A percentile compares a stretch with the other conserved stretches of the same genome.
Evolutionary conservation across 306 rosid species (phyloP).

Genomic region (Vigna mungo): DNA sequence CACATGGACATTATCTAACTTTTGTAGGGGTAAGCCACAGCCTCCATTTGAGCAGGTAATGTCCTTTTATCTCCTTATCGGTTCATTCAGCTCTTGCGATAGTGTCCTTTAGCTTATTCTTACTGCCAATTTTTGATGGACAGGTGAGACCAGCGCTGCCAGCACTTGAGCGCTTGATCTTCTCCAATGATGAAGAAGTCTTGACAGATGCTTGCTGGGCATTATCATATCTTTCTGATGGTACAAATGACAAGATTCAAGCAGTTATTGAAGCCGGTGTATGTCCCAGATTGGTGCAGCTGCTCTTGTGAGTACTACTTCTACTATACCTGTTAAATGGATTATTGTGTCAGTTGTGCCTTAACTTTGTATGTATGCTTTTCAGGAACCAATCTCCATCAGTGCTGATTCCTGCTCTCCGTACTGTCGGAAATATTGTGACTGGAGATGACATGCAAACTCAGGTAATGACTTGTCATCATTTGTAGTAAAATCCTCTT

Average conservation of each 20-base stretch:
- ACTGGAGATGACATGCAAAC: conserved; percentile 89
- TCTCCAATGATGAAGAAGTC: conserved; percentile 80
- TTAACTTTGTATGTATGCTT: conserved; percentile 16
- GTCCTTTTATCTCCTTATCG: conserved; percentile 7
- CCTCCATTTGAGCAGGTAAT: conserved; percentile 80
- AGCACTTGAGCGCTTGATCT: conserved; percentile 72
- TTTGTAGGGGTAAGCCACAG: conserved; percentile 91
- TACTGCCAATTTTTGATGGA: conserved; percentile 17
- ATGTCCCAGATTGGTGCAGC: conserved; percentile 69
- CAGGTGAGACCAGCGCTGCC: conserved; percentile 89
- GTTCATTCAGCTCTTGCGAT: conserved; percentile 11
- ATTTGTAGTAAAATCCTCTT: background rate
- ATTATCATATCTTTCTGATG: conserved; percentile 78
- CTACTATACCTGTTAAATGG: background rate
- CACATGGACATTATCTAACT: conserved; percentile 85
- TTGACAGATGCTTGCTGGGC: conserved; percentile 93
- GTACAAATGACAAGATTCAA: conserved; percentile 78
- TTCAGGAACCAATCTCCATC: conserved; percentile 79
- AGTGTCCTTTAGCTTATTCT: conserved; percentile 5
- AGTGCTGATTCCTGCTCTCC: conserved; percentile 80
- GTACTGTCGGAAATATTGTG: conserved; percentile 85
- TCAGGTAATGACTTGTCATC: conserved; percentile 61
- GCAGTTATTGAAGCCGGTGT: conserved; percentile 84
- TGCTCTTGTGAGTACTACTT: conserved; percentile 68
- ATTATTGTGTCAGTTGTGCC: conserved; percentile 8